These are phyloP conservation scores for Trapa incisa DNA, from an alignment of 345 rosid species.

Conservation along the genomic window DNA sequence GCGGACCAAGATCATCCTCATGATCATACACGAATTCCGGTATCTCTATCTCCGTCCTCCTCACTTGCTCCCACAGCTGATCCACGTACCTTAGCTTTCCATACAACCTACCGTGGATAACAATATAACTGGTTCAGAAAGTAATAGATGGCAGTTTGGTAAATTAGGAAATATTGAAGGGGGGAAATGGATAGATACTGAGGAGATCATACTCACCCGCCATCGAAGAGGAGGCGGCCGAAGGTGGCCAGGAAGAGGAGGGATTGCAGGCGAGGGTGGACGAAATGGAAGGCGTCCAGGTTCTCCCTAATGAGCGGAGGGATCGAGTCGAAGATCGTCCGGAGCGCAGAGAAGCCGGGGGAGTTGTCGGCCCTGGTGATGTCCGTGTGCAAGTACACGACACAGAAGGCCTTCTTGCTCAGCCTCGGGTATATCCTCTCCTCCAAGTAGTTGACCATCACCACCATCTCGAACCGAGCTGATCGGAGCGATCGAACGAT, in stretches of 20 bases:
- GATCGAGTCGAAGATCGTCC: constrained; percentile 36
- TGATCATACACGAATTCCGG: constrained; percentile 45
- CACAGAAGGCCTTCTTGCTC: constrained; percentile 27
- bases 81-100: constrained; percentile 43
- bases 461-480: constrained; percentile 37
- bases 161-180: too few relatives aligned
- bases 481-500: neutral
- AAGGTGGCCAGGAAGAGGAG: constrained; percentile 54
- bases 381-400: constrained; percentile 42
- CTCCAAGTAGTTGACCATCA: constrained; percentile 35
- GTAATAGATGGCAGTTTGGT: too few relatives aligned
- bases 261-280: constrained; percentile 44
- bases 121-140: too few relatives aligned
- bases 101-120: constrained; percentile 27
- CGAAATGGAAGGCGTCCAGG: constrained; percentile 36
- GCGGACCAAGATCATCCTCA: constrained; percentile 23
- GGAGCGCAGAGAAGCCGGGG: constrained; percentile 44
- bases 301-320: constrained; percentile 26
- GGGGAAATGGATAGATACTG: neutral
- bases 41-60: constrained; percentile 38
- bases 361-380: constrained; percentile 35
- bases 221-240: constrained; percentile 42
- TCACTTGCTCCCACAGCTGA: constrained; percentile 3
- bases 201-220: constrained; percentile 14
- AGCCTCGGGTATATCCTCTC: constrained; percentile 28